phyloP scores from a whole-genome alignment of 179 eudicot species.

The Spergularia azorica region DNA sequence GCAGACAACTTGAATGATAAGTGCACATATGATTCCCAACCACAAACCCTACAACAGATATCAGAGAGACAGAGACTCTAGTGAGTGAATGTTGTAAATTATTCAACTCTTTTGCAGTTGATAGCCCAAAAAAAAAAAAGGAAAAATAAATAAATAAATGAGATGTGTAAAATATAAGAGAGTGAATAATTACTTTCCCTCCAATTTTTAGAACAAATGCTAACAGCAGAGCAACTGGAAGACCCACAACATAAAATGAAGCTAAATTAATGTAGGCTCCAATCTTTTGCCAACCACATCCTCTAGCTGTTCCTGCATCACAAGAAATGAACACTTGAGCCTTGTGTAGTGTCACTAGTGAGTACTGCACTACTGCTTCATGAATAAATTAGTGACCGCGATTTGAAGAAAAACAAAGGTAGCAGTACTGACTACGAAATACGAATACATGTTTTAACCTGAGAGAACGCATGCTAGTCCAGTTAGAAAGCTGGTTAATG shows the following conservation, averaged over 20 bases:
- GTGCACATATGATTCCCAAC: slow-evolving; percentile 63
- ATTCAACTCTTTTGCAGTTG: background rate
- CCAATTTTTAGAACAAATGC: slow-evolving; percentile 59
- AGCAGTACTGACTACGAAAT: background rate
- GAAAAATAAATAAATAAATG: too few relatives aligned
- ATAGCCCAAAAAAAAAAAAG: too few relatives aligned
- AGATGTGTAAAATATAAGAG: background rate
- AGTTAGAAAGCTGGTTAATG: slow-evolving; percentile 61
- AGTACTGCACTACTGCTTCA: too few relatives aligned
- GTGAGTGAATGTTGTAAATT: too few relatives aligned
- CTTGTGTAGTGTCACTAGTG: background rate
- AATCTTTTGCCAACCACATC: slow-evolving; percentile 61
- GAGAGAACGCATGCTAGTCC: slow-evolving; percentile 74
- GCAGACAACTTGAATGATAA: slow-evolving; percentile 50
- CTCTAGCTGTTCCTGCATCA: slow-evolving; percentile 57
- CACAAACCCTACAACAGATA: slow-evolving; percentile 49
- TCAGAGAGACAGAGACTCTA: background rate
- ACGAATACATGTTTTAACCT: slow-evolving; percentile 35
- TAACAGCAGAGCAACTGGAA: slow-evolving; percentile 55
- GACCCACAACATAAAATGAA: slow-evolving; percentile 60
- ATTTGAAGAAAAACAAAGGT: background rate
- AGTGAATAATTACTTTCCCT: slow-evolving; percentile 38
- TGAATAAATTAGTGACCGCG: background rate
- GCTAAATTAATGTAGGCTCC: slow-evolving; percentile 70
- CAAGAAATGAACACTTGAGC: background rate